Evolutionary conservation across 2,329 filamentous ascomycete genomes (phyloP).

Genomic region (Clonostachys sp.): DNA sequence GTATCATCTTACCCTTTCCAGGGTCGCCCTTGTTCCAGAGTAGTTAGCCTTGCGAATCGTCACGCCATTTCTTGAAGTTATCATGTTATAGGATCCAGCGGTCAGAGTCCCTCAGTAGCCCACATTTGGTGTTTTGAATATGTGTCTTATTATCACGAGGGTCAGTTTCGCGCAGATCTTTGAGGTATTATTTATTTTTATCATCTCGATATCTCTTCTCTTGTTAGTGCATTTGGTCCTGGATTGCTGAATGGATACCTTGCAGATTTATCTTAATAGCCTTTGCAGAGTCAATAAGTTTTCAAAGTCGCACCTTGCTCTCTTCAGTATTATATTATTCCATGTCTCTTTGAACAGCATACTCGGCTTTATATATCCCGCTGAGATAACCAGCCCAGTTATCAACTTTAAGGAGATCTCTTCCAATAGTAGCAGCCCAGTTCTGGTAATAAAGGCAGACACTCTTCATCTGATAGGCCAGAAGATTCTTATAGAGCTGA

Average conservation of each 20-base stretch:
- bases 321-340: conserved; percentile 9
- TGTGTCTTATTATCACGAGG: conserved; percentile 2
- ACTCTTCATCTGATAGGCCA: conserved; percentile 33
- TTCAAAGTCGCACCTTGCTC: conserved; percentile 2
- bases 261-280: background rate
- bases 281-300: conserved; percentile 2
- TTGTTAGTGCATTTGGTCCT: conserved; percentile 6
- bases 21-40: conserved; percentile 32
- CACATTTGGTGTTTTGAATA: conserved; percentile 20
- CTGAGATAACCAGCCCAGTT: conserved; percentile 22
- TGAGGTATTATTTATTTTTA: background rate
- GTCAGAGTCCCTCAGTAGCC: conserved; percentile 21
- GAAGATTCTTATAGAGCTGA: conserved; percentile 28
- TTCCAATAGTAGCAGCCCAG: conserved; percentile 14
- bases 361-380: conserved; percentile 19
- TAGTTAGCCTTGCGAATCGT: conserved; percentile 10
- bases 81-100: conserved; percentile 22
- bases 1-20: conserved; percentile 39
- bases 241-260: conserved; percentile 3
- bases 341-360: conserved; percentile 4
- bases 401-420: conserved; percentile 20
- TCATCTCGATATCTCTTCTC: conserved; percentile 2
- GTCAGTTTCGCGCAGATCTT: conserved; percentile 2
- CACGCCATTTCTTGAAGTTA: conserved; percentile 11
- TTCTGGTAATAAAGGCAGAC: conserved; percentile 25